A percentile compares a stretch with the other conserved stretches of the same genome.
Conservation (phyloP, 345 rosid species). For the Durio zibethinus region DNA sequence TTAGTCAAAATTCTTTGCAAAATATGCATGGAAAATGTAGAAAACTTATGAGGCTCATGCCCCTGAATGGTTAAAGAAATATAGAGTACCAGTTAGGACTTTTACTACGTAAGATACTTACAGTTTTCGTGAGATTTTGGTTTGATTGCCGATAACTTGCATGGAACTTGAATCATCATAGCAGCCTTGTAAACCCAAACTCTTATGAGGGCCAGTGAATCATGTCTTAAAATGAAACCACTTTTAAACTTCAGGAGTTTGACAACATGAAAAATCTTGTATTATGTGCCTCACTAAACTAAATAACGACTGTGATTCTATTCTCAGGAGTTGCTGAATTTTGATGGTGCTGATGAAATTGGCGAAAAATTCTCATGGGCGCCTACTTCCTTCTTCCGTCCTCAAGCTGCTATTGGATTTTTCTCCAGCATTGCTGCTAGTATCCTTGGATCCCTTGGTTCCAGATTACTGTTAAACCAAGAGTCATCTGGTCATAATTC, state of each 20-base stretch:
- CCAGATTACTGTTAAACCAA: slow-evolving; percentile 36
- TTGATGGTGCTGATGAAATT: slow-evolving; percentile 31
- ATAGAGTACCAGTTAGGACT: not conserved
- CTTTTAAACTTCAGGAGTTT: not conserved
- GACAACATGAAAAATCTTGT: not conserved
- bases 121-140: not conserved
- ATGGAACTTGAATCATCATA: not conserved
- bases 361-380: slow-evolving; percentile 28
- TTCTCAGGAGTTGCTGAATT: slow-evolving; percentile 50
- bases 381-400: slow-evolving; percentile 47
- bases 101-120: not conserved
- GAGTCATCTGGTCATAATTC: slow-evolving; percentile 30
- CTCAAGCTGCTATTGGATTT: slow-evolving; percentile 65
- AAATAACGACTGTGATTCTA: slow-evolving; percentile 10
- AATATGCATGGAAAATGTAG: not conserved
- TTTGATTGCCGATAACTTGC: not conserved
- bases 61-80: not conserved
- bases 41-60: not conserved
- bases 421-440: slow-evolving; percentile 49
- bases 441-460: slow-evolving; percentile 53
- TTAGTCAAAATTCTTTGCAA: not conserved
- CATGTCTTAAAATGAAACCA: not conserved
- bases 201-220: not conserved
- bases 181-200: not conserved
- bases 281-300: slow-evolving; percentile 13